Base-by-base conservation (phyloP, 352 stramenopile genomes). In the Globisporangium viniferum region DNA sequence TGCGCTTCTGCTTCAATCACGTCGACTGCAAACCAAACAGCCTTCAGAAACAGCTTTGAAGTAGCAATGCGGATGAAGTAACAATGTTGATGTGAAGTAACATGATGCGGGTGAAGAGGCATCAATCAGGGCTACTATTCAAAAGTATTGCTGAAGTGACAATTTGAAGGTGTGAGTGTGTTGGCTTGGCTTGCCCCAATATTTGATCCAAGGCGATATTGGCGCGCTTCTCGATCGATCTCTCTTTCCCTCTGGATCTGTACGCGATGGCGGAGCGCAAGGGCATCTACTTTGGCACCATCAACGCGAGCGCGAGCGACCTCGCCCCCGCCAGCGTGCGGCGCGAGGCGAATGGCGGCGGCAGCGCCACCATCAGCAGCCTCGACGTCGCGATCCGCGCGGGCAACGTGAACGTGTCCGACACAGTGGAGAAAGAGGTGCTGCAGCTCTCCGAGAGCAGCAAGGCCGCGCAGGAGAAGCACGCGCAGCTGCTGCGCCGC, bases 371-470 rank as follows among this genome's bases (percentile, higher is more conserved):
- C 0, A 51, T 61, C 39, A 81, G 70, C 53, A 75, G 82, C n/a
- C 66, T 94, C 62, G 85, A 93, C 35, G 80, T 77, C 8, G 86
- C 86, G 44, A 90, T 92, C 51, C 83, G 84, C 58, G 88, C 83
- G 1, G 88, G 88, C 56, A 92, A 96, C 68, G 84, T 96, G 67
- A 96, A 94, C 70, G 83, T 84, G 51, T 81, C 75, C 44, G 83
- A 92, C 66, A 84, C 77, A 22, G 84, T 81, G 63, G 86, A 91
- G 68, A 94, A 88, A 39, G 87, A 95, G 62, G 86, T 95, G 67
- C 70, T 96, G 56, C 75, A 94, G 76, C 76, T 96, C 36, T 94
- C 86, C 2, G 86, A 93, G 69, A 96, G 78, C 70, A 96, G 89
- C 68, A 79, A 82, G 44, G 74, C 70, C 14, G 90, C 88, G 33